Evolutionary conservation across 495 filamentous ascomycete species (phyloP).

Genomic region (Aspergillus avenaceus): DNA sequence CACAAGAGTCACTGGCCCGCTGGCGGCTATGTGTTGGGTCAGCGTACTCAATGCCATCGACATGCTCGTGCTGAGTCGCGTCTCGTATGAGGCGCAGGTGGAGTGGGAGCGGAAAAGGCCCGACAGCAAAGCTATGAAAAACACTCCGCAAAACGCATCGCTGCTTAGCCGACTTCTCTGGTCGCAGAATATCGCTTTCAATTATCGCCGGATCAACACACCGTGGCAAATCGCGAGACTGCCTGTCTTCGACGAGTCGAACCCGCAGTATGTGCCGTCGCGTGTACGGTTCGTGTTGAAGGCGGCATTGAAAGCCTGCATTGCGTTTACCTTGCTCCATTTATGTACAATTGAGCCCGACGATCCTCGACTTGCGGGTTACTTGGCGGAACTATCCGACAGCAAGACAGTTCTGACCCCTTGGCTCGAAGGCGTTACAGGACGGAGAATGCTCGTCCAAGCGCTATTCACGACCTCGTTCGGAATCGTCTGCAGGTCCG

Average conservation of each 20-base stretch:
- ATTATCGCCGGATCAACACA: conserved; percentile 22
- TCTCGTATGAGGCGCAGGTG: conserved; percentile 11
- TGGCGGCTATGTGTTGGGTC: conserved; percentile 21
- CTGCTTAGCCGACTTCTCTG: conserved; percentile 1
- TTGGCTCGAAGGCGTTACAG: not conserved
- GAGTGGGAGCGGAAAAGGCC: conserved; percentile 7
- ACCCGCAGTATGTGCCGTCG: not conserved
- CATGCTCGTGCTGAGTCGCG: conserved; percentile 15
- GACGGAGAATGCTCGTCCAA: not conserved
- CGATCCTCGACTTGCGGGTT: not conserved
- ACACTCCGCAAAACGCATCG: too few species aligned
- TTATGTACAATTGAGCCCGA: conserved; percentile 11
- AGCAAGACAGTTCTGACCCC: conserved; percentile 5
- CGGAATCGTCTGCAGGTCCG: conserved; percentile 9
- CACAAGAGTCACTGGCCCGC: conserved; percentile 9
- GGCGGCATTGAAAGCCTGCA: not conserved
- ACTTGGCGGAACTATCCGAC: not conserved
- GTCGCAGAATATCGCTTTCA: conserved; percentile 11
- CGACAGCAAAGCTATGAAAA: not conserved
- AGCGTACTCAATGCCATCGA: conserved; percentile 22
- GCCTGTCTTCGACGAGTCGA: not conserved
- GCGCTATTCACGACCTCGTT: conserved; percentile 14
- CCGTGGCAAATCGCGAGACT: conserved; percentile 15
- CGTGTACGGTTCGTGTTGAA: conserved; percentile 2
- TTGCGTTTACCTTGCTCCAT: conserved; percentile 1